phyloP scores from a whole-genome alignment of 1,284 basidiomycete species.

The Boletellus deceptivus region DNA sequence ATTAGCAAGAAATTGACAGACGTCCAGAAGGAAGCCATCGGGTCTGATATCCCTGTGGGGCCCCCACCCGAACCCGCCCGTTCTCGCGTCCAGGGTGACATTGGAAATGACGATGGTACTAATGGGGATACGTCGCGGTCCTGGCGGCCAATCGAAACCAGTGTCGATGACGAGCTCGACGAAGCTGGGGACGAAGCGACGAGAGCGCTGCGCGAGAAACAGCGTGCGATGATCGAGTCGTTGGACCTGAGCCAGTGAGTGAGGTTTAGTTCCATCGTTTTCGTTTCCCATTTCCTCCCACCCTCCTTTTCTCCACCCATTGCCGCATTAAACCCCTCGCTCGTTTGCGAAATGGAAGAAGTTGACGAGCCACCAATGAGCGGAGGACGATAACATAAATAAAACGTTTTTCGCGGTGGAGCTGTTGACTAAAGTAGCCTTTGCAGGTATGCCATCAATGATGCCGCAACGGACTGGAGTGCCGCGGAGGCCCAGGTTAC shows the following conservation, averaged over 20 bases:
- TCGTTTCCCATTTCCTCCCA: constrained; percentile 1
- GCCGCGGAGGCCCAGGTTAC: constrained; percentile 71
- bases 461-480: constrained; percentile 68
- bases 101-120: constrained; percentile 19
- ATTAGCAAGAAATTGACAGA: constrained; percentile 78
- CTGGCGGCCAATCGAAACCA: constrained; percentile 55
- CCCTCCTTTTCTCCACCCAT: constrained; percentile 1
- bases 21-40: constrained; percentile 79
- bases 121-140: constrained; percentile 18
- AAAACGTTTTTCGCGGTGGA: neutral
- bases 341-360: neutral
- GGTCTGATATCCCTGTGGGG: constrained; percentile 47
- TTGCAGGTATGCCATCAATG: constrained; percentile 75
- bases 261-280: neutral
- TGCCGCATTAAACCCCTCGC: constrained; percentile 11
- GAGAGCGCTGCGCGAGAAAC: constrained; percentile 57
- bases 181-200: constrained; percentile 64
- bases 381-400: neutral
- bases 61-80: constrained; percentile 16
- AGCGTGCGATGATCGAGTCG: constrained; percentile 82
- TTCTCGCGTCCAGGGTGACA: constrained; percentile 6
- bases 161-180: constrained; percentile 64
- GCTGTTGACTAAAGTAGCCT: neutral
- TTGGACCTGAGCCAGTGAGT: constrained; percentile 85
- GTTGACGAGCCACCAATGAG: neutral